phyloP scores from a whole-genome alignment of 108 stramenopile species.

The Hondaea fermentalgiana region DNA sequence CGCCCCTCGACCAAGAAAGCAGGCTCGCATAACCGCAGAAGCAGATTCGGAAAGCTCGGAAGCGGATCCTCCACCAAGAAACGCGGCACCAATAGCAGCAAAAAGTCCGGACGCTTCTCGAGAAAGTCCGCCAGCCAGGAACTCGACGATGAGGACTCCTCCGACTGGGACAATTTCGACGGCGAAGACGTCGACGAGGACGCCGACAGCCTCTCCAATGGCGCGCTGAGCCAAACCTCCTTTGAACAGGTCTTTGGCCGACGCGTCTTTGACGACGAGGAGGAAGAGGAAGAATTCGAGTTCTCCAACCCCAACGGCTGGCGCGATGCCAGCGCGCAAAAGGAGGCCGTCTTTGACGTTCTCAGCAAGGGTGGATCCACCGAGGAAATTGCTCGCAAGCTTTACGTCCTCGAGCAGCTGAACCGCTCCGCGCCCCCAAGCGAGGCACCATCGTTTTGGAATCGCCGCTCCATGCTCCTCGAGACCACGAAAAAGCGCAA shows the following conservation, averaged over 20 bases:
- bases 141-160: not conserved
- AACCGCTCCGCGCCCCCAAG: not conserved
- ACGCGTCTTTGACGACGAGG: not conserved
- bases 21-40: not conserved
- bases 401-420: conserved; percentile 3
- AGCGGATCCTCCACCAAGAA: too few species aligned
- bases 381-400: not conserved
- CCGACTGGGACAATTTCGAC: not conserved
- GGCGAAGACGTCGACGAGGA: too few species aligned
- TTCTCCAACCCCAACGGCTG: conserved; percentile 3
- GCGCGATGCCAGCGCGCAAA: not conserved
- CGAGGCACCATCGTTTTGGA: not conserved
- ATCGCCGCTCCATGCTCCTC: not conserved
- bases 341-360: conserved; percentile 13
- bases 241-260: not conserved
- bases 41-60: too few species aligned
- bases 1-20: not conserved
- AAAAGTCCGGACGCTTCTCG: too few species aligned
- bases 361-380: not conserved
- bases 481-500: not conserved
- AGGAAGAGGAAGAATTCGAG: not conserved
- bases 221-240: not conserved
- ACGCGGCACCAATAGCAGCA: too few species aligned
- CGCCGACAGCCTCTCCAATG: too few species aligned
- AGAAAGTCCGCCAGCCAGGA: too few species aligned